phyloP scores from a whole-genome alignment of 805 yeast species.

The Torulaspora maleeae region DNA sequence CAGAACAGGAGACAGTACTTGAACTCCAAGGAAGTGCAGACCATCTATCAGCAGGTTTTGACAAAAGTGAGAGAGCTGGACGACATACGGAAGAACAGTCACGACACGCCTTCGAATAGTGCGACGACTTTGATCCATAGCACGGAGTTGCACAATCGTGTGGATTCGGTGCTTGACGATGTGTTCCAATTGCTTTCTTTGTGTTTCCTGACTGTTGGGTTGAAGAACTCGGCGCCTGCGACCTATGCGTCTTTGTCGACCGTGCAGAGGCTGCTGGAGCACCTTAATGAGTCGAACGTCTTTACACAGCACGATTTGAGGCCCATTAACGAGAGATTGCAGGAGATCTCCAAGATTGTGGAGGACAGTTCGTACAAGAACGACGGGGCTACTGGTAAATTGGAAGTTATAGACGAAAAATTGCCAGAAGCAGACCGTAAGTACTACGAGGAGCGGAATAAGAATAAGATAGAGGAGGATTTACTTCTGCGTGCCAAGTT shows the following conservation, averaged over 20 bases:
- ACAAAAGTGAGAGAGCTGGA: slow-evolving; percentile 50
- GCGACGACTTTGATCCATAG: slow-evolving; percentile 30
- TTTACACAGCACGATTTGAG: slow-evolving; percentile 78
- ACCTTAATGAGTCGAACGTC: slow-evolving; percentile 72
- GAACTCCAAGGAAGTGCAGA: slow-evolving; percentile 62
- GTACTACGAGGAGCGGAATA: slow-evolving; percentile 31
- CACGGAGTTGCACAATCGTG: slow-evolving; percentile 39
- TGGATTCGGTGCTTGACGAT: slow-evolving; percentile 78
- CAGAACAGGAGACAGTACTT: slow-evolving; percentile 61
- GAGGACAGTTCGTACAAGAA: slow-evolving; percentile 34
- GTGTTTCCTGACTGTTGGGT: slow-evolving; percentile 87
- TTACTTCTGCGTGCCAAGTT: slow-evolving; percentile 61
- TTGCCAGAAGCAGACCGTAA: slow-evolving; percentile 19
- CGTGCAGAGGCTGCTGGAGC: slow-evolving; percentile 77
- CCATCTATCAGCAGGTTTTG: slow-evolving; percentile 55
- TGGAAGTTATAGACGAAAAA: slow-evolving; percentile 15
- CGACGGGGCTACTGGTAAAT: slow-evolving; percentile 13
- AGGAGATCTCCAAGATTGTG: slow-evolving; percentile 64
- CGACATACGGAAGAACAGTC: slow-evolving; percentile 45
- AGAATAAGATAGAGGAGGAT: slow-evolving; percentile 53
- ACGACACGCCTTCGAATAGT: slow-evolving; percentile 15
- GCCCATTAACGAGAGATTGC: slow-evolving; percentile 70
- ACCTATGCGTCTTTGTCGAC: slow-evolving; percentile 87
- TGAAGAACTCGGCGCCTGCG: slow-evolving; percentile 87
- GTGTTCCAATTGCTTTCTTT: slow-evolving; percentile 83